These are phyloP conservation scores for Amanita subjunquillea DNA, from an alignment of 768 basidiomycete species.

Conservation along the genomic window DNA sequence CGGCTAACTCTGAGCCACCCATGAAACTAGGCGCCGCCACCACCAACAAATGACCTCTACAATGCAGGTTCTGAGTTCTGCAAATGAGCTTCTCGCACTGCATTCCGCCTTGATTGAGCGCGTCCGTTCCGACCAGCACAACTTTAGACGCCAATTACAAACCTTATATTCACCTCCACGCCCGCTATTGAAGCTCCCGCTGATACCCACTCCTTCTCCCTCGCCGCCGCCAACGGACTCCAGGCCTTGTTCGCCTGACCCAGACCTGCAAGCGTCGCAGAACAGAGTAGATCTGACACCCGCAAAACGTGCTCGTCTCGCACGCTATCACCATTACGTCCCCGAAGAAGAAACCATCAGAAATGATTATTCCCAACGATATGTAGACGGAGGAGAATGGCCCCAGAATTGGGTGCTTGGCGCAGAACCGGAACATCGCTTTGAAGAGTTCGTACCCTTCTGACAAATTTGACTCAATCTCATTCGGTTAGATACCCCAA, in stretches of 20 bases:
- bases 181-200: slow-evolving; percentile 44
- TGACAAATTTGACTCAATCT: slow-evolving; percentile 3
- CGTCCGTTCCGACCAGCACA: slow-evolving; percentile 45
- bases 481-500: slow-evolving; percentile 72
- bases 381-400: slow-evolving; percentile 88
- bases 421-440: slow-evolving; percentile 78
- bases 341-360: slow-evolving; percentile 94
- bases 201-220: slow-evolving; percentile 46
- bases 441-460: slow-evolving; percentile 73
- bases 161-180: slow-evolving; percentile 43
- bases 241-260: slow-evolving; percentile 34
- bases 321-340: slow-evolving; percentile 72
- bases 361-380: slow-evolving; percentile 88
- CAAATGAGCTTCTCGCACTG: slow-evolving; percentile 53
- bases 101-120: slow-evolving; percentile 51
- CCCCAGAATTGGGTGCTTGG: slow-evolving; percentile 91
- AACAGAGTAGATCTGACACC: slow-evolving; percentile 38
- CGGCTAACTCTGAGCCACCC: no score
- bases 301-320: slow-evolving; percentile 63
- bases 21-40: no score
- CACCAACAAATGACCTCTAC: slow-evolving; percentile 15
- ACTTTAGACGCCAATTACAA: slow-evolving; percentile 46
- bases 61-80: slow-evolving; percentile 43
- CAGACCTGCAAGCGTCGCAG: slow-evolving; percentile 19
- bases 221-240: slow-evolving; percentile 40